Conservation (phyloP, 495 filamentous ascomycete species). For the Cenococcum geophilum region DNA sequence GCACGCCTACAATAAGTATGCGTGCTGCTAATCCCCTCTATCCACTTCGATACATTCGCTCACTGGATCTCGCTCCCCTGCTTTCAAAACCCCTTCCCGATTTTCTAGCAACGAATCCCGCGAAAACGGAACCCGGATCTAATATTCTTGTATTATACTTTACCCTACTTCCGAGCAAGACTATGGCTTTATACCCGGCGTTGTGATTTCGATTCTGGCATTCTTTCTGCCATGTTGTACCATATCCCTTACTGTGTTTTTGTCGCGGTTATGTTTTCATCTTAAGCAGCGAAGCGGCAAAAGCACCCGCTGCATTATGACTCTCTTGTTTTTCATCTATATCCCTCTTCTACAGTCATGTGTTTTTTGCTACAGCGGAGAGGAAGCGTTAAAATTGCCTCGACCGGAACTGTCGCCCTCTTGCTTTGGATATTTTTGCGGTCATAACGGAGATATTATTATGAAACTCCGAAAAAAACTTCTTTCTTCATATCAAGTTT, state of each 20-base stretch:
- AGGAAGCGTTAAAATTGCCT: neutral
- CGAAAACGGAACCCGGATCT: neutral
- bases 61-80: neutral
- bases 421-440: neutral
- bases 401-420: neutral
- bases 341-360: neutral
- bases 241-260: slow-evolving; percentile 1
- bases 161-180: neutral
- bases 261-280: neutral
- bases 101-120: neutral
- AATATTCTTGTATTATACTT: slow-evolving; percentile 2
- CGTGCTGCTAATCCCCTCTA: neutral
- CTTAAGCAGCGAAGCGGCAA: neutral
- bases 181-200: slow-evolving; percentile 7
- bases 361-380: neutral
- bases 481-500: neutral
- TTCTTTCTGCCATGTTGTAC: slow-evolving; percentile 1
- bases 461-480: slow-evolving; percentile 3
- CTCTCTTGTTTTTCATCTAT: neutral
- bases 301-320: neutral
- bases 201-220: slow-evolving; percentile 3
- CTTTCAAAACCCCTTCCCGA: neutral
- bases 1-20: neutral
- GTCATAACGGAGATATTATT: neutral
- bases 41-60: slow-evolving; percentile 1